These are phyloP conservation scores for Fusarium gaditjirri DNA, from an alignment of 2,329 filamentous ascomycete species.

Conservation along the genomic window DNA sequence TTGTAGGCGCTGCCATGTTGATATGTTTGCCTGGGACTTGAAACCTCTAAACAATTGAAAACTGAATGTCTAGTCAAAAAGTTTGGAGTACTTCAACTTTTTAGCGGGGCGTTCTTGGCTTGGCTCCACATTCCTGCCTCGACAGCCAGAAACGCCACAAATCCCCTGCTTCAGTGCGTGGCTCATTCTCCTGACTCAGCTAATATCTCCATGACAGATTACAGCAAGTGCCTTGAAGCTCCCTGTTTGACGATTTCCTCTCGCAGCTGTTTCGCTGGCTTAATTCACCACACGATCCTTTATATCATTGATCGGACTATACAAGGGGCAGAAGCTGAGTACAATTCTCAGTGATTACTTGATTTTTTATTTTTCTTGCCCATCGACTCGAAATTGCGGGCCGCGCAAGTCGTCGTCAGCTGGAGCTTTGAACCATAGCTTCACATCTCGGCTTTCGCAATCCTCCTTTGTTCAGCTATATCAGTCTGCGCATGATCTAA, in stretches of 20 bases:
- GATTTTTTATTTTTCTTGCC: background rate
- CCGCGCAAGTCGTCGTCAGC: constrained; percentile 42
- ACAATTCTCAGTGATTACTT: background rate
- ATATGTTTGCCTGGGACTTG: constrained; percentile 37
- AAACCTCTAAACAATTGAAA: constrained; percentile 22
- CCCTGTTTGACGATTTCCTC: constrained; percentile 34
- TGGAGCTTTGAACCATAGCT: constrained; percentile 21
- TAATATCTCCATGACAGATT: constrained; percentile 41
- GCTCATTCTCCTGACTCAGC: constrained; percentile 42
- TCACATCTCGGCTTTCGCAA: constrained; percentile 29
- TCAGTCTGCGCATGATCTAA: constrained; percentile 45
- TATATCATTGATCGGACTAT: background rate
- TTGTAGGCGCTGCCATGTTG: constrained; percentile 61
- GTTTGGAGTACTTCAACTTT: constrained; percentile 45
- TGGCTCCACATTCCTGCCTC: constrained; percentile 5
- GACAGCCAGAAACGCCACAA: constrained; percentile 27
- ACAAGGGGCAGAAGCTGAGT: background rate
- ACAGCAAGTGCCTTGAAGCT: constrained; percentile 39
- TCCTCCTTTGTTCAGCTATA: constrained; percentile 7
- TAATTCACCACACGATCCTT: constrained; percentile 22
- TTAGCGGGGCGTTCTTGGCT: constrained; percentile 42
- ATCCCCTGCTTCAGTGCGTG: constrained; percentile 23
- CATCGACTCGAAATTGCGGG: constrained; percentile 6
- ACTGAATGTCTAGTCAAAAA: constrained; percentile 37
- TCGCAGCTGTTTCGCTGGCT: constrained; percentile 35